Conservation (phyloP, 2,329 filamentous ascomycete genomes). For the Pochonia chlamydosporia region DNA sequence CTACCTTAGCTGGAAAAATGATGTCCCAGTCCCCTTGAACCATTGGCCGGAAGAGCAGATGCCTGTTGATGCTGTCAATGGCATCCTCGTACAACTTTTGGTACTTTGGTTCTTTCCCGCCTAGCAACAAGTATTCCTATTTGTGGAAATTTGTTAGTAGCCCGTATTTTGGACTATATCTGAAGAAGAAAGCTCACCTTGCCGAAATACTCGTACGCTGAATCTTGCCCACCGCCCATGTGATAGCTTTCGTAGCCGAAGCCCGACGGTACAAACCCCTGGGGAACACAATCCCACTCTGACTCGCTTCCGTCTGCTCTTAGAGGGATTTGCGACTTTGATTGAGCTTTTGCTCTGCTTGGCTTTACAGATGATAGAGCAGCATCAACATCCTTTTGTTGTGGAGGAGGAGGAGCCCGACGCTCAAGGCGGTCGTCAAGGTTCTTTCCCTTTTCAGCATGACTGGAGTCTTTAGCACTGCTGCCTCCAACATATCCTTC, state of each 20-base stretch:
- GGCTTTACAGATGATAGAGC: neutral
- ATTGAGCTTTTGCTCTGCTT: neutral
- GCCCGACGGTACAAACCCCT: slow-evolving; percentile 48
- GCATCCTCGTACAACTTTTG: slow-evolving; percentile 64
- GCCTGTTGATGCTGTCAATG: slow-evolving; percentile 61
- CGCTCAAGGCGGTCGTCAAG: slow-evolving; percentile 7
- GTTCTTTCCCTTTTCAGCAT: neutral
- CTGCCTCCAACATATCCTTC: slow-evolving; percentile 17
- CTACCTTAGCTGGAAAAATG: slow-evolving; percentile 65
- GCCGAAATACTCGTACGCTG: slow-evolving; percentile 66
- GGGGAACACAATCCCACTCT: slow-evolving; percentile 48
- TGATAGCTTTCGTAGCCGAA: slow-evolving; percentile 44
- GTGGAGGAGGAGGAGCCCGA: neutral
- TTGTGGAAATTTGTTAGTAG: slow-evolving; percentile 22
- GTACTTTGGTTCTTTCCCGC: slow-evolving; percentile 69
- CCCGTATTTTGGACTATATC: neutral
- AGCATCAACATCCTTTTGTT: neutral
- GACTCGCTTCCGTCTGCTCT: slow-evolving; percentile 26
- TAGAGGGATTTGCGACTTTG: slow-evolving; percentile 19
- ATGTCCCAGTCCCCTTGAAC: slow-evolving; percentile 61
- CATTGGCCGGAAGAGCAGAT: slow-evolving; percentile 76
- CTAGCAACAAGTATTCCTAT: slow-evolving; percentile 66
- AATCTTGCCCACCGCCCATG: slow-evolving; percentile 63
- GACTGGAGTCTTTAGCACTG: neutral
- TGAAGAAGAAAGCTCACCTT: slow-evolving; percentile 36